A percentile compares a stretch with the other conserved stretches of the same genome.
Evolutionary conservation across 306 rosid genomes (phyloP).

Genomic region (Acacia acuminata): DNA sequence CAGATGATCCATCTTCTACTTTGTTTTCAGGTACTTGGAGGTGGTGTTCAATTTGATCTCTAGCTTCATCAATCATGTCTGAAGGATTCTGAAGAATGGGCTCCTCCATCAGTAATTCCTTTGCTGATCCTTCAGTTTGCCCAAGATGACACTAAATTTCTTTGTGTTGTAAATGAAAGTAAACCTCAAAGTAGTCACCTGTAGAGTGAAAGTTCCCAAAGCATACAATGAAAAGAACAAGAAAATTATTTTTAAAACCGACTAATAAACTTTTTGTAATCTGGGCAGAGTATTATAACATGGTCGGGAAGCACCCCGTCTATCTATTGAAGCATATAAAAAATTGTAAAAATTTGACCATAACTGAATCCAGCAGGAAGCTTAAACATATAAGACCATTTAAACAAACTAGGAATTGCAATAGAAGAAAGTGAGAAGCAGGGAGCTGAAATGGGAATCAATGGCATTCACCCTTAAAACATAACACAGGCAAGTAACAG

Average conservation of each 20-base stretch:
- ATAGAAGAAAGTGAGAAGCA: not conserved
- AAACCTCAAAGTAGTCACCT: not conserved
- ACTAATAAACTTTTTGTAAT: not conserved
- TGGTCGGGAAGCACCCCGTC: not conserved
- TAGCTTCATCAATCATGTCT: constrained; percentile 1
- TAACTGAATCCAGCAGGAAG: not conserved
- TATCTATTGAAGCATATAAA: not conserved
- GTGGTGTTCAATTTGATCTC: constrained; percentile 6
- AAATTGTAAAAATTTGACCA: not conserved
- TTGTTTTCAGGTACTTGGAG: not conserved
- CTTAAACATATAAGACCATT: not conserved
- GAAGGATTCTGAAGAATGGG: not conserved
- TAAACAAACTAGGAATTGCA: not conserved
- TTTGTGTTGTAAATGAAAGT: not conserved
- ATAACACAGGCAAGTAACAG: not conserved
- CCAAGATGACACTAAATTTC: not conserved
- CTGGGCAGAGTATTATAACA: not conserved
- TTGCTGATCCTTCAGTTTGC: not conserved
- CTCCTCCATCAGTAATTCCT: constrained; percentile 5
- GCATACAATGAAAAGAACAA: not conserved
- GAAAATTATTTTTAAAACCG: not conserved
- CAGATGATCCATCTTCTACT: constrained; percentile 22
- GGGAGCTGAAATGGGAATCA: not conserved
- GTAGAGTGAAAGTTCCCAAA: constrained; percentile 7
- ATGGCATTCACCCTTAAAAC: not conserved